Evolutionary conservation across 2,329 filamentous ascomycete species (phyloP).

Genomic region (Orbilia ellipsospora): DNA sequence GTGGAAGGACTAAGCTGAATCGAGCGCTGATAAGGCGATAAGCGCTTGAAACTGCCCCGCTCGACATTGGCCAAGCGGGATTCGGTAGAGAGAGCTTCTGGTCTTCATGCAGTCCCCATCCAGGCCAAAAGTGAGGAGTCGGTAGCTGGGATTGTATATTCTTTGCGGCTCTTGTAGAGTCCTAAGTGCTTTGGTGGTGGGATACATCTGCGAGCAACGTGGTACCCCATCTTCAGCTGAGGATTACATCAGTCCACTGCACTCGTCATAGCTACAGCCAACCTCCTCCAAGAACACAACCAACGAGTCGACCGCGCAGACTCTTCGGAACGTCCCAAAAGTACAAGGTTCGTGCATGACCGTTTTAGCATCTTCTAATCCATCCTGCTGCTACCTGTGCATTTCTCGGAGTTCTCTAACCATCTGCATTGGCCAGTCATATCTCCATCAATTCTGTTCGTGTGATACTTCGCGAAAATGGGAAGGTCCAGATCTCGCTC

Average conservation of each 20-base stretch:
- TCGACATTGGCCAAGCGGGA: conserved; percentile 30
- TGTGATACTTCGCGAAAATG: conserved; percentile 38
- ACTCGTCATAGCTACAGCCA: conserved; percentile 19
- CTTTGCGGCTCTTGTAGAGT: conserved; percentile 33
- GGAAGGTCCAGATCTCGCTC: conserved; percentile 51
- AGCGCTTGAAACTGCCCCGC: conserved; percentile 33
- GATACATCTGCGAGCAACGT: conserved; percentile 28
- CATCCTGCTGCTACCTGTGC: conserved; percentile 18
- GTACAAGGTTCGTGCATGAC: conserved; percentile 48
- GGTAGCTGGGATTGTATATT: conserved; percentile 29
- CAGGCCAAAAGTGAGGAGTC: conserved; percentile 30
- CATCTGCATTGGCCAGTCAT: neutral
- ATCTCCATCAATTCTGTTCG: conserved; percentile 22
- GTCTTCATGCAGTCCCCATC: conserved; percentile 5
- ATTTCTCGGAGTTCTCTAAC: conserved; percentile 21
- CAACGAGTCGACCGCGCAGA: conserved; percentile 2
- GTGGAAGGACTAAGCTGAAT: conserved; percentile 27
- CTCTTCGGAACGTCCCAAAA: conserved; percentile 16
- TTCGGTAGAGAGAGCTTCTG: conserved; percentile 16
- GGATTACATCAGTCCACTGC: conserved; percentile 47
- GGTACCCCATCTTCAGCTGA: conserved; percentile 21
- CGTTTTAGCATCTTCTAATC: conserved; percentile 6
- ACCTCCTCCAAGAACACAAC: conserved; percentile 22
- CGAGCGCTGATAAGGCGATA: conserved; percentile 47
- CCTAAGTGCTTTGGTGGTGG: conserved; percentile 28